Base-by-base conservation (phyloP, 208 protist species). In the Trypanosoma theileri region DNA sequence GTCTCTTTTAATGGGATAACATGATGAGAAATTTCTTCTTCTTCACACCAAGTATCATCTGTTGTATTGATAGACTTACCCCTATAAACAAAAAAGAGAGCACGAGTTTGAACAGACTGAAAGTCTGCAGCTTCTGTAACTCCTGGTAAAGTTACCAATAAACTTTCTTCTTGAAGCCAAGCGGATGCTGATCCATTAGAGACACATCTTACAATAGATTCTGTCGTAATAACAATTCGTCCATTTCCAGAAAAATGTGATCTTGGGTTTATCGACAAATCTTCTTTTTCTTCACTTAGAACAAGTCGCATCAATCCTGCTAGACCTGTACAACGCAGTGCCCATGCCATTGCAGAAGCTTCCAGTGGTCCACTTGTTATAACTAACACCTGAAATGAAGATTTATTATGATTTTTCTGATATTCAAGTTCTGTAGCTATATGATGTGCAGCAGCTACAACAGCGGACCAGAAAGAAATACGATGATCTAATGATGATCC, bases 291-390 rank as follows among this genome's bases (percentile, higher is more conserved):
- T 26, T 9, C 40, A 52, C 61, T 62, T 12, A 91, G 76, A 44
- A 80, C 71, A 48, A 91, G 74, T 17, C 77, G 69, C 59, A 89
- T 66, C 24, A 62, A 17, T 16, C 74, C 71, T 0, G 75, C 65
- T 48, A 90, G 71, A n/a, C 86, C 85, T 13, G 64, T 72, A 59
- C 86, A 92, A 44, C 88, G 87, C 44, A 72, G 64, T 1, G 86
- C 88, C 87, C 88, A 93, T 14, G 84, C 86, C 69, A 93, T 92
- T 55, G 86, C 90, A 68, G 92, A 85, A 1, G 90, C 84, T 53
- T 73, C 80, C 41, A 81, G 71, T 22, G 82, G 71, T 44, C 69
- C 64, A 3, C 76, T 80, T 1, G 81, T 79, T 4, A 92, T 82
- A 42, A 93, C 77, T 17, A 95, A 62, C 50, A 89, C 81, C 48